Conservation (phyloP, 768 basidiomycete genomes). For the Kockovaella imperatae region DNA sequence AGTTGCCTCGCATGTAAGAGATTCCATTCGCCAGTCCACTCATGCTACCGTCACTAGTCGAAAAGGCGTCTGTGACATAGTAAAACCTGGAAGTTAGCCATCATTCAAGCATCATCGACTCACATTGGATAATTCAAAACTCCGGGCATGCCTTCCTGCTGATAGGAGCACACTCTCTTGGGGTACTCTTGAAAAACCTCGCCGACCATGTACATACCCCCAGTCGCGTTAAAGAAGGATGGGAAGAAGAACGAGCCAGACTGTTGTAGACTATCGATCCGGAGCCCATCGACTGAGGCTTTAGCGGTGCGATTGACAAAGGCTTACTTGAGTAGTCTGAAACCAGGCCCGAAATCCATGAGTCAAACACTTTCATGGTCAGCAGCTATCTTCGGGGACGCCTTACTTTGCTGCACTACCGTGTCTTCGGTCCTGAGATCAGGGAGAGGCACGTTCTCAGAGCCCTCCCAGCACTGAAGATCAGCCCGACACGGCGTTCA, state of each 20-base stretch:
- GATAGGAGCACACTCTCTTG: neutral
- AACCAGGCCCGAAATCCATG: neutral
- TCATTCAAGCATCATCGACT: neutral
- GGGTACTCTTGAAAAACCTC: neutral
- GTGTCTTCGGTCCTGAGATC: neutral
- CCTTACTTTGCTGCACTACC: neutral
- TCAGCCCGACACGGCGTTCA: too few species aligned
- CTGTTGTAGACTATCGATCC: neutral
- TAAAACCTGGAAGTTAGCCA: neutral
- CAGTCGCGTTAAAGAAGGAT: neutral
- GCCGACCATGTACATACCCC: constrained; percentile 1
- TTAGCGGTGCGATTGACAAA: too few species aligned
- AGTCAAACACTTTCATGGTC: neutral
- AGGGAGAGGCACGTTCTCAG: neutral
- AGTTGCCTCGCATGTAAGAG: neutral
- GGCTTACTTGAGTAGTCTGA: neutral
- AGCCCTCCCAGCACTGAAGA: neutral
- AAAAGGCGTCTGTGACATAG: neutral
- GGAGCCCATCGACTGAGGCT: neutral
- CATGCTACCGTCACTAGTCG: neutral
- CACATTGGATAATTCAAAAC: neutral
- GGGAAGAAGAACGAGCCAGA: constrained; percentile 1
- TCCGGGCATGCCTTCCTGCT: neutral
- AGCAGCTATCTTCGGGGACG: too few species aligned
- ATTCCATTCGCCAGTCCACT: neutral